Base-by-base conservation (phyloP, 2,329 filamentous ascomycete genomes). In the Cercospora brassicicola region DNA sequence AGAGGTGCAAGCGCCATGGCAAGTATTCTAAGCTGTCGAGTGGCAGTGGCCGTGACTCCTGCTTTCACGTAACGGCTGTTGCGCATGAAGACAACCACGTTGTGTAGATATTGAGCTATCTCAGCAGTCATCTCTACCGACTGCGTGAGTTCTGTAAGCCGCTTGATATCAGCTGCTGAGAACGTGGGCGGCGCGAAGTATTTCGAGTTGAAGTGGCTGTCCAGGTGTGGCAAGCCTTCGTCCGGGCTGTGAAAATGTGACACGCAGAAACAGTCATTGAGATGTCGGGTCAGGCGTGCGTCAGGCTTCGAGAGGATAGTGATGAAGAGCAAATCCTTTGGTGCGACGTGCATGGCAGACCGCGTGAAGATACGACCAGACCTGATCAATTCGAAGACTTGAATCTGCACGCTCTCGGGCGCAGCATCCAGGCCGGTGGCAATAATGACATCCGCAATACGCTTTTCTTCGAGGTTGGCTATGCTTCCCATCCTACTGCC, bases 1-100 rank as follows among this genome's bases (percentile, higher is more conserved):
- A 99, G 83, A 1, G 92, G 88, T 3, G 94, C 93, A 7, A 99
- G 86, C 62, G 89, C 90, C 73, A 84, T 87, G 65, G 63, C 65
- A n/a, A 74, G 36, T 62, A 73, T 81, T 67, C 83, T 76, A 66
- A 98, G 89, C 75, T 97, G 90, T 59, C 88, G 87, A 1, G 93
- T 97, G 0, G 93, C 92, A 45, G 86, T 81, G 0, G 94, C 90
- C 11, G 92, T 90, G 61, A 96, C 87, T 51, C 93, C 92, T 13
- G 90, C 88, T 18, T 87, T 87, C 28, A 97, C 91, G 59, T 92
- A 94, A 63, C 94, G 90, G 79, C 96, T 94, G 78, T 96, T 86
- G 30, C 95, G 90, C 72, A 98, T 85, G 77, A 96, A 97, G 2
- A 93, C 88, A 61, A 94, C 83, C 42, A 98, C 88, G 79, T 98